Conservation (phyloP, 1,139 yeast genomes). For the Torulaspora globosa region DNA sequence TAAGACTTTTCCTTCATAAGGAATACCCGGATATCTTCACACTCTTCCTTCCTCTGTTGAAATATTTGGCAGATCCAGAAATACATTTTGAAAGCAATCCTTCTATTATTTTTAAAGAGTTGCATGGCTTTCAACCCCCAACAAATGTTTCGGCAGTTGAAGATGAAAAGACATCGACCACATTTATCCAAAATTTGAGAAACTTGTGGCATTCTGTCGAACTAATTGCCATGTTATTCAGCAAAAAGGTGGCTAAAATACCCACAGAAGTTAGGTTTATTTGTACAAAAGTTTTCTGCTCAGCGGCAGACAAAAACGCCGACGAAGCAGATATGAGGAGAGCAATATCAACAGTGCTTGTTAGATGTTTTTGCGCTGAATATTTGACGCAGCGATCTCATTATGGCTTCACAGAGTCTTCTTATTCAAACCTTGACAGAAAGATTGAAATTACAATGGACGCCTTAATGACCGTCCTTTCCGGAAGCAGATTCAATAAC, state of each 20-base stretch:
- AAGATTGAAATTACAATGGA: conserved; percentile 24
- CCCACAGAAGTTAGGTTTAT: conserved; percentile 63
- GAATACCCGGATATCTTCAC: conserved; percentile 44
- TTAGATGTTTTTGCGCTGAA: conserved; percentile 62
- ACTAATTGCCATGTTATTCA: conserved; percentile 50
- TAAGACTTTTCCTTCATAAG: conserved; percentile 33
- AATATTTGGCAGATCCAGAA: conserved; percentile 47
- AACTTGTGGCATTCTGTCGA: conserved; percentile 67
- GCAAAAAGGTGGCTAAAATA: conserved; percentile 43
- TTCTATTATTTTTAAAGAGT: conserved; percentile 48
- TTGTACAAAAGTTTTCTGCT: conserved; percentile 46
- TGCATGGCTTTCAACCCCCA: conserved; percentile 43
- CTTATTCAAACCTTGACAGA: conserved; percentile 5
- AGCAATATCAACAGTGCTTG: conserved; percentile 66
- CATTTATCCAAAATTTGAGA: conserved; percentile 72
- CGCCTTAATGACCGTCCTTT: conserved; percentile 30
- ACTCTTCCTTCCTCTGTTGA: conserved; percentile 50
- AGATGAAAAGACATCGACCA: conserved; percentile 62
- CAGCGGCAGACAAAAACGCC: conserved; percentile 43
- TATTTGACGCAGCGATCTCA: conserved; percentile 39
- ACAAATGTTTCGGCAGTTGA: conserved; percentile 71
- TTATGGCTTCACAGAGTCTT: conserved; percentile 22
- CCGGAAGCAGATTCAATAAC: conserved; percentile 27
- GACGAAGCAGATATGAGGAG: conserved; percentile 42
- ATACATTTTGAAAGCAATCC: conserved; percentile 82